A percentile compares a stretch with the other conserved stretches of the same genome.
These are phyloP conservation scores for Ogataea saltuana DNA, from an alignment of 805 yeast species.

Conservation along the genomic window DNA sequence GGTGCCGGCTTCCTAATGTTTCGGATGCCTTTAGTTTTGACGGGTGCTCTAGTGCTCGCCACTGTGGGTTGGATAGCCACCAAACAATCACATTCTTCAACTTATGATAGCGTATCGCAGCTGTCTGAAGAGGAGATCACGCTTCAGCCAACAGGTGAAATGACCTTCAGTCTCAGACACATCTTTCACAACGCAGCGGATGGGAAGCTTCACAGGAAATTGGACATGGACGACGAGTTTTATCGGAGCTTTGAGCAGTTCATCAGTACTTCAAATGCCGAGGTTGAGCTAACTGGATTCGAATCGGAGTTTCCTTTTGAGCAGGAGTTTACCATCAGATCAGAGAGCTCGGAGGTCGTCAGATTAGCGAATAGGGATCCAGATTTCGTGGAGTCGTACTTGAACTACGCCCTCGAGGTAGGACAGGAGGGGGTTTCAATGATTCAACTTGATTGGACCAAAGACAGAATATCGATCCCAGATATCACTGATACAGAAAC, in stretches of 20 bases:
- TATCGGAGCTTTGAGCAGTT: constrained; percentile 2
- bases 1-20: not conserved
- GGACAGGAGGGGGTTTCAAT: constrained; percentile 38
- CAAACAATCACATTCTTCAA: not conserved
- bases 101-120: not conserved
- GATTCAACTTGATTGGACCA: constrained; percentile 64
- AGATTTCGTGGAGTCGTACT: constrained; percentile 63
- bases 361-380: constrained; percentile 54
- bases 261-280: not conserved
- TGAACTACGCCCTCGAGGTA: constrained; percentile 53
- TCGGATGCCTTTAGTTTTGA: not conserved
- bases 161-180: constrained; percentile 48
- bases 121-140: not conserved
- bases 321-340: constrained; percentile 21
- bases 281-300: constrained; percentile 5
- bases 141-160: not conserved
- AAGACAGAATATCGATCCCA: constrained; percentile 59
- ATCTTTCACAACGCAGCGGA: constrained; percentile 63
- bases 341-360: constrained; percentile 19
- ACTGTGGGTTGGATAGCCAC: not conserved
- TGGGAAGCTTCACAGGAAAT: constrained; percentile 44
- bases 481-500: constrained; percentile 75
- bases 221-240: constrained; percentile 22
- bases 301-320: constrained; percentile 22
- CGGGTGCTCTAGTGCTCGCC: not conserved